Percentiles rank a stretch among this genome's conserved stretches.
Evolutionary conservation across 257 asterid species (phyloP).

Genomic region (Plectranthus barbatus): DNA sequence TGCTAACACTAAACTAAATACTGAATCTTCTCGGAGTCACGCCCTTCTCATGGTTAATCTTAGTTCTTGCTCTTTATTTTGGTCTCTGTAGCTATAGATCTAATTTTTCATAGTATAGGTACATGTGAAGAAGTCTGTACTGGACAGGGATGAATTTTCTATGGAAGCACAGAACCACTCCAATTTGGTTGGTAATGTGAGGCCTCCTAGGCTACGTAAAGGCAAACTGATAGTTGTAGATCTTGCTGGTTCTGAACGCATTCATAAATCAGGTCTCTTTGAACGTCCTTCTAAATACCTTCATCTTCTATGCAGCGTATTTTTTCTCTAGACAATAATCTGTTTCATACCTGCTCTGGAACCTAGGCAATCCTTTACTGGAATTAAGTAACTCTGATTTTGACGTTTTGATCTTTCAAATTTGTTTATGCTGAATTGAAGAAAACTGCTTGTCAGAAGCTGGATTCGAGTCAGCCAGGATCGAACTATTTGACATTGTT

Average conservation of each 20-base stretch:
- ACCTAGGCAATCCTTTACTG: not conserved
- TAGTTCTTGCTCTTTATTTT: not conserved
- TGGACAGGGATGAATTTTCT: conserved; percentile 54
- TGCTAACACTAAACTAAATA: conserved; percentile 93
- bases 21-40: conserved; percentile 99
- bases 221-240: conserved; percentile 93
- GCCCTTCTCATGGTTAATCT: conserved; percentile 89
- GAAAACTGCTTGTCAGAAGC: not conserved
- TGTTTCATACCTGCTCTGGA: not conserved
- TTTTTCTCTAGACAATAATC: not conserved
- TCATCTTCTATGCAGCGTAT: not conserved
- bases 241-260: conserved; percentile 99
- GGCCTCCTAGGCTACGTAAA: conserved; percentile 77
- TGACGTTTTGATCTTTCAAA: not conserved
- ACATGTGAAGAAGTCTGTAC: conserved; percentile 74
- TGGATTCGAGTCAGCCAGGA: conserved; percentile 4
- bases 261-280: conserved; percentile 87
- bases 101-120: conserved; percentile 45
- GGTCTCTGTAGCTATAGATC: conserved; percentile 12
- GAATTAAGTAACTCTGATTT: not conserved
- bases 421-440: not conserved
- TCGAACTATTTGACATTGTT: conserved; percentile 1
- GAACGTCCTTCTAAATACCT: not conserved
- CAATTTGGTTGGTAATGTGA: conserved; percentile 50
- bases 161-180: conserved; percentile 48